These are phyloP conservation scores for Trypanosoma rangeli DNA, from an alignment of 208 protist genomes.

Conservation along the genomic window DNA sequence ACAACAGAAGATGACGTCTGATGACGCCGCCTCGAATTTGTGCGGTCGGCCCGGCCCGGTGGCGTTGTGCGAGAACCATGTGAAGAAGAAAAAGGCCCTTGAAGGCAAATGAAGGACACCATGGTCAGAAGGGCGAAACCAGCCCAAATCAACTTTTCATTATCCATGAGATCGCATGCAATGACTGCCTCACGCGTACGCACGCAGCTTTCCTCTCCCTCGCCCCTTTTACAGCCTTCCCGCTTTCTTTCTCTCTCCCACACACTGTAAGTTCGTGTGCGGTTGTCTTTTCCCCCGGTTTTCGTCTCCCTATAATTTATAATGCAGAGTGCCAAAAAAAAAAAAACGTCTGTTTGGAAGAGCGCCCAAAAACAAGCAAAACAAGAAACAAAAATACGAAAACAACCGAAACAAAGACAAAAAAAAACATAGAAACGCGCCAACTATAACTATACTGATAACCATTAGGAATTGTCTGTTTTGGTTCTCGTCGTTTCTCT, in stretches of 20 bases:
- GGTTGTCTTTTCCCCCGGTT: background rate
- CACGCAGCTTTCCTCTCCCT: background rate
- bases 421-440: constrained; percentile 2
- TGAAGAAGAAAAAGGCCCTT: constrained; percentile 31
- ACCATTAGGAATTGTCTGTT: background rate
- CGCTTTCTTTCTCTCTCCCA: background rate
- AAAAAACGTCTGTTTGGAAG: background rate
- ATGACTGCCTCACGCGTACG: background rate
- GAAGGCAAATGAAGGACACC: constrained; percentile 42
- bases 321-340: background rate
- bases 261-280: background rate
- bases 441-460: background rate
- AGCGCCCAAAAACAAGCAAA: background rate
- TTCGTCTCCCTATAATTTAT: background rate
- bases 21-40: background rate
- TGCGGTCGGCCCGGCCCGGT: constrained; percentile 16
- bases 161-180: constrained; percentile 33
- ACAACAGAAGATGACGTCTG: background rate
- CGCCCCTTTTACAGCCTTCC: background rate
- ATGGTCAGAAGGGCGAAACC: constrained; percentile 34
- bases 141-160: constrained; percentile 49
- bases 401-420: background rate
- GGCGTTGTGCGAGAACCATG: background rate
- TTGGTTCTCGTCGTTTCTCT: background rate
- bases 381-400: constrained; percentile 6